These are phyloP conservation scores for Lagerstroemia speciosa DNA, from an alignment of 345 rosid species.

Conservation along the genomic window DNA sequence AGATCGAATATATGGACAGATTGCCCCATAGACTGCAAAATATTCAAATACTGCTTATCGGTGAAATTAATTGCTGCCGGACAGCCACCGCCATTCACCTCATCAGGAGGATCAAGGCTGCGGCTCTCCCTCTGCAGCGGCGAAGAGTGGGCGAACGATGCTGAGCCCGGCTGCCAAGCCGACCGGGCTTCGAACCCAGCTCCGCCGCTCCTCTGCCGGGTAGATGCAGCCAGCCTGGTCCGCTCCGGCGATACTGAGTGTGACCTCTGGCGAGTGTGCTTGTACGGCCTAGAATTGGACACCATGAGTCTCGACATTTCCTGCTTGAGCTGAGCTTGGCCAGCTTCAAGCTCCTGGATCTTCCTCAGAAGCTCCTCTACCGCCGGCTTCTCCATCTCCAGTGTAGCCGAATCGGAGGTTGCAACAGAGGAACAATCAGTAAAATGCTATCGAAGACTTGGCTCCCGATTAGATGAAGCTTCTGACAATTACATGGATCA, in stretches of 20 bases:
- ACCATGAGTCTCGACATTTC: slow-evolving; percentile 73
- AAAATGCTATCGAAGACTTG: not conserved
- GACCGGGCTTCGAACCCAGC: slow-evolving; percentile 15
- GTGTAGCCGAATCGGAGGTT: not conserved
- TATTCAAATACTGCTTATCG: slow-evolving; percentile 66
- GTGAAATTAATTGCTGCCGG: slow-evolving; percentile 55
- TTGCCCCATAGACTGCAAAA: slow-evolving; percentile 92
- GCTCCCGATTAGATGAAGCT: not conserved
- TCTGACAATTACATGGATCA: not conserved
- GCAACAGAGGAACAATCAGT: not conserved
- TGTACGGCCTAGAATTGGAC: slow-evolving; percentile 20
- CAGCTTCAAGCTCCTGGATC: slow-evolving; percentile 82
- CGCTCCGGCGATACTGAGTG: slow-evolving; percentile 80
- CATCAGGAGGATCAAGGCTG: slow-evolving; percentile 19
- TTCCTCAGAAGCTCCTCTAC: slow-evolving; percentile 70
- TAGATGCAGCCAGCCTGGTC: slow-evolving; percentile 17
- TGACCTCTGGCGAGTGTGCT: slow-evolving; percentile 26
- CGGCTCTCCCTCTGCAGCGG: slow-evolving; percentile 75
- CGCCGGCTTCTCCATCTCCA: slow-evolving; percentile 56
- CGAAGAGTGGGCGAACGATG: slow-evolving; percentile 65
- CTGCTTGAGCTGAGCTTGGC: slow-evolving; percentile 66
- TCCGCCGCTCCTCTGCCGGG: slow-evolving; percentile 26
- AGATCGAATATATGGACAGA: slow-evolving; percentile 72
- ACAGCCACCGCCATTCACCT: slow-evolving; percentile 20
- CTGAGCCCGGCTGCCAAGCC: slow-evolving; percentile 45